These are phyloP conservation scores for Botryosphaeria agaves DNA, from an alignment of 2,329 filamentous ascomycete species.

Conservation along the genomic window DNA sequence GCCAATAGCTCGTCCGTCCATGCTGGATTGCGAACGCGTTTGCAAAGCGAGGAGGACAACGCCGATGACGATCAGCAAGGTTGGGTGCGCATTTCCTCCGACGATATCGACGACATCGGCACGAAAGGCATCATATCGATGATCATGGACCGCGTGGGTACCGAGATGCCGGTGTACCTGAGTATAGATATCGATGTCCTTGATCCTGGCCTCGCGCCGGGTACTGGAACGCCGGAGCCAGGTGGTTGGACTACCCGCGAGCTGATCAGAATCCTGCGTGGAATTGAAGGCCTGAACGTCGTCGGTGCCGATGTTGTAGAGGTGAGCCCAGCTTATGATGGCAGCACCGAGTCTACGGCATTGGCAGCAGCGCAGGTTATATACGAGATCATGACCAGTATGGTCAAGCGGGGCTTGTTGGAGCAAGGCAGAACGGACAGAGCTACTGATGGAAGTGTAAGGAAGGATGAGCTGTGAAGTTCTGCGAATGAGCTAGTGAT, in stretches of 20 bases:
- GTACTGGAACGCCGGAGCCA: conserved; percentile 76
- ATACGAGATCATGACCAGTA: conserved; percentile 69
- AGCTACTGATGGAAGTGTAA: neutral
- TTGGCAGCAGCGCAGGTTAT: conserved; percentile 70
- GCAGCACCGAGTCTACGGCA: conserved; percentile 61
- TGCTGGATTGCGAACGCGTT: conserved; percentile 62
- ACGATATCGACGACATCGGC: conserved; percentile 77
- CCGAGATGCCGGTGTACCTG: conserved; percentile 62
- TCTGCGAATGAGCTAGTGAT: no score
- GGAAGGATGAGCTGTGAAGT: conserved; percentile 11
- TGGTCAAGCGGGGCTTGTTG: conserved; percentile 41
- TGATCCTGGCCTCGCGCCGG: conserved; percentile 55
- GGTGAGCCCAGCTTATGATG: conserved; percentile 74
- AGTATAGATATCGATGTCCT: conserved; percentile 70
- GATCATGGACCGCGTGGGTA: conserved; percentile 57
- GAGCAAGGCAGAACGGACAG: conserved; percentile 14
- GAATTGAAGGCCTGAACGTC: conserved; percentile 66
- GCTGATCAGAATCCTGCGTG: conserved; percentile 66
- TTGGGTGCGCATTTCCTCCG: conserved; percentile 63
- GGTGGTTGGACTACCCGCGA: conserved; percentile 86
- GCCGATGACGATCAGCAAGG: conserved; percentile 57
- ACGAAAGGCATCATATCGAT: conserved; percentile 48
- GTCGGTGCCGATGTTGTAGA: conserved; percentile 86
- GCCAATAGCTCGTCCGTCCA: conserved; percentile 61
- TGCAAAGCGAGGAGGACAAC: conserved; percentile 45